Evolutionary conservation across 768 basidiomycete species (phyloP).

Genomic region (Hortiboletus campestris): DNA sequence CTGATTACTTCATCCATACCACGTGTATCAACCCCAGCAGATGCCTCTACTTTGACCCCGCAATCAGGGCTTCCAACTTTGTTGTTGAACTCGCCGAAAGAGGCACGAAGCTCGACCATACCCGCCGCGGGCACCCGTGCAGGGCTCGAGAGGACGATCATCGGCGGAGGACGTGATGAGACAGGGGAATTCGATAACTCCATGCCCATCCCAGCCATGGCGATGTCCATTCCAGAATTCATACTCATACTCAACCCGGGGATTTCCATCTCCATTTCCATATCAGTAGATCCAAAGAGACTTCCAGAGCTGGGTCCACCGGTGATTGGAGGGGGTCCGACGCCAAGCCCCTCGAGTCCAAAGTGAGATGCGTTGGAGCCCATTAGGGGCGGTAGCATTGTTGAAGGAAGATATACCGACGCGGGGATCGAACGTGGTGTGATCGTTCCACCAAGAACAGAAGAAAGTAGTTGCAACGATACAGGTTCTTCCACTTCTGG

Average conservation of each 20-base stretch:
- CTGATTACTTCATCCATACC: conserved; percentile 69
- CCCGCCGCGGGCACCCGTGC: conserved; percentile 64
- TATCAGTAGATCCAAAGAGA: conserved; percentile 32
- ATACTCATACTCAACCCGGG: conserved; percentile 36
- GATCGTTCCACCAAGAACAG: conserved; percentile 58
- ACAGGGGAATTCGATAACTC: conserved; percentile 33
- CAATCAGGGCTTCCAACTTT: conserved; percentile 19
- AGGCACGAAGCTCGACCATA: conserved; percentile 60
- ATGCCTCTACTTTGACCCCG: conserved; percentile 24
- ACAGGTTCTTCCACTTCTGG: conserved; percentile 35
- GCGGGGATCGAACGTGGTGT: conserved; percentile 54
- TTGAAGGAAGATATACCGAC: conserved; percentile 59
- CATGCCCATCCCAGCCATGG: conserved; percentile 32
- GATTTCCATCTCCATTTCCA: conserved; percentile 37
- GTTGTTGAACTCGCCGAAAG: conserved; percentile 48
- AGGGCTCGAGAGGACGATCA: conserved; percentile 65
- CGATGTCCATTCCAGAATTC: conserved; percentile 29
- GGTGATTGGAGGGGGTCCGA: conserved; percentile 23
- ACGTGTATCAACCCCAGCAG: conserved; percentile 47
- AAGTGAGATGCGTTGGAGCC: conserved; percentile 23
- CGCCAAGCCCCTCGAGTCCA: conserved; percentile 26
- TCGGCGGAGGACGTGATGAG: conserved; percentile 42
- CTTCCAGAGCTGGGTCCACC: conserved; percentile 25
- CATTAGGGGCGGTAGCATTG: conserved; percentile 23
- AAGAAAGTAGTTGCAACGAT: conserved; percentile 57